Base-by-base conservation (phyloP, 345 rosid species). In the Jatropha curcas region DNA sequence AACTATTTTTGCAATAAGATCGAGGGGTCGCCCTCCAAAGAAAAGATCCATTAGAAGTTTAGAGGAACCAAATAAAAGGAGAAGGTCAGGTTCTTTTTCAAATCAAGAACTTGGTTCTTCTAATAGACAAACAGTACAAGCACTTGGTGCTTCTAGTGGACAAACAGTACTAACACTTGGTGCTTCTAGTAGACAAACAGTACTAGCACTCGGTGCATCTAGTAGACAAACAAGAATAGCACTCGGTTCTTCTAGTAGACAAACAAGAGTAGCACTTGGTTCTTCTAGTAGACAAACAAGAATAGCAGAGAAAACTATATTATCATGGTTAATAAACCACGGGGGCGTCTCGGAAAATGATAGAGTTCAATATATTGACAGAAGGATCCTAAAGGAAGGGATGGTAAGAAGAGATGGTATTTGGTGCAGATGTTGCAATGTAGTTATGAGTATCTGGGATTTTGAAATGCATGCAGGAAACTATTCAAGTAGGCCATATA, bases 391-490 rank as follows among this genome's bases (percentile, higher is more conserved):
- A 1, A 46, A 25, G 17, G 19, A 35, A 24, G 83, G 86, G 25
- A 45, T 0, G 16, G 41, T 63, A 5, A 72, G 24, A 9, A n/a
- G 12, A 12, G 76, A 31, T 2, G 82, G 81, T 2, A 64, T 80
- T 3, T 6, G 8, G 8, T 83, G 84, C 30, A 12, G 1, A 2
- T 78, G 84, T 28, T 83, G 84, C 55, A 5, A 11, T 4, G 3
- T 1, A 11, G 22, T 27, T 17, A n/a, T 83, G 27, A 65, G 68
- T 1, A 71, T 70, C 1, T 20, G 25, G 6, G 76, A 65, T 4
- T 80, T 83, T 35, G 86, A 70, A 43, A 11, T 14, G 11, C 86
- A 83, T 61, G 70, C 70, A 0, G 71, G 75, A 0, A 9, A 56
- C 3, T 0, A 39, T 8, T 41, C n/a, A 0, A 28, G 20, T 24